Evolutionary conservation across 75 land plant species (phyloP), one percentile per base, ranked within the genome.

Genomic region (Sequoiadendron giganteum): DNA sequence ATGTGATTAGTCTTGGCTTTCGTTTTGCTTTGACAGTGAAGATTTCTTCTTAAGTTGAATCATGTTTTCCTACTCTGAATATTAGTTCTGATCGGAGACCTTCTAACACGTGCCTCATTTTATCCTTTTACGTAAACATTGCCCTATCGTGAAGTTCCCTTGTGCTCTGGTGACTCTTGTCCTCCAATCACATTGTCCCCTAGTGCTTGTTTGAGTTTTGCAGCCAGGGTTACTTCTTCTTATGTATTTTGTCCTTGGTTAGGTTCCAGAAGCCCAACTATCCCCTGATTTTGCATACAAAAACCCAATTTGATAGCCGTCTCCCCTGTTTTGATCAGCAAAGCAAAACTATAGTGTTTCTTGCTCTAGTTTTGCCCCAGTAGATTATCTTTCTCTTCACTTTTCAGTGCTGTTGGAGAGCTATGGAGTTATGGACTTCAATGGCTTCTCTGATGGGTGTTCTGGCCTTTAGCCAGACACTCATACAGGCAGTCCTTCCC

Each of bases 401-500:
- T 3, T 47, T 47, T 47, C 28, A 45, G 16, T 45, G 13, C 30
- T 43, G 16, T 45, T 82, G 47, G 32, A 34, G 52, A 82, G 54
- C 84, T 28, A 95, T 94, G 96, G 94, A 93, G 90, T 52, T 90
- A 25, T 94, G 93, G 93, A 89, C 94, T 1, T 92, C 92, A 3
- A 38, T 95, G 87, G 96, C 96, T 7, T 93, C 98, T 8, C 5
- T 94, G 48, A 84, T 96, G 92, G 98, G 98, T 32, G 92, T 94
- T 13, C 80, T 95, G 36, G 98, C 96, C 88, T 93, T 96, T 90
- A 89, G 89, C 85, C 94, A 93, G 87, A 89, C 89, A 65, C 84
- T 95, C 88, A 61, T 96, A 25, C 91, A 90, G 43, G 39, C 92
- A 34, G 30, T 95, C 10, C 86, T 96, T 84, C 97, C 97, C 5